These are phyloP conservation scores for Cubamyces lactineus DNA, from an alignment of 768 basidiomycete species.

Conservation along the genomic window DNA sequence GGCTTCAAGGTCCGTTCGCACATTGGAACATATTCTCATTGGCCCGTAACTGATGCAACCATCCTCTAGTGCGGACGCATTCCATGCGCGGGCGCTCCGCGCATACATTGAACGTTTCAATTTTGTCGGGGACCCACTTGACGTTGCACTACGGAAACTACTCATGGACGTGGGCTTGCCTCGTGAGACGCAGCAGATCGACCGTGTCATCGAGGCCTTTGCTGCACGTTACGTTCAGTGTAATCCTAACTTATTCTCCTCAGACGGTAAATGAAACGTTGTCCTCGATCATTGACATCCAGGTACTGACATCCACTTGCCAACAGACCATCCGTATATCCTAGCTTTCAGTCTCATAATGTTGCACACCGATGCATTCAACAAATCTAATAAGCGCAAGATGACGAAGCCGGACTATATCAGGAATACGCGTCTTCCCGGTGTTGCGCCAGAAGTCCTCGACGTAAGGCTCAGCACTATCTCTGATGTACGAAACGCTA, in stretches of 20 bases:
- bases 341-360: constrained; percentile 97
- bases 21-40: neutral
- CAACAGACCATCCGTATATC: constrained; percentile 88
- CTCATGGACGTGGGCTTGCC: constrained; percentile 93
- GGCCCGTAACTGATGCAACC: neutral
- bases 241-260: constrained; percentile 79
- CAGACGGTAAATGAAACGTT: constrained; percentile 57
- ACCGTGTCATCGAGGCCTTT: constrained; percentile 96
- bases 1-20: constrained; percentile 68
- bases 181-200: constrained; percentile 97
- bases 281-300: neutral
- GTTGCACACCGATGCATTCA: constrained; percentile 98
- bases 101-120: constrained; percentile 77
- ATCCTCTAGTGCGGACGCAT: constrained; percentile 62
- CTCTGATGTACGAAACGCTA: neutral
- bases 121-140: constrained; percentile 81
- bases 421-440: constrained; percentile 88
- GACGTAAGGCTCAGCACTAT: constrained; percentile 58
- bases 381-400: constrained; percentile 95
- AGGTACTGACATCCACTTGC: neutral
- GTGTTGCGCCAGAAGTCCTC: constrained; percentile 79
- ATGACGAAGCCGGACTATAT: constrained; percentile 96
- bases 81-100: constrained; percentile 69
- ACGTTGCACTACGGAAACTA: constrained; percentile 86
- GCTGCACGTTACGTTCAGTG: constrained; percentile 81